Base-by-base conservation (phyloP, 192 early-diverging fungal genomes). In the Entomortierella parvispora region DNA sequence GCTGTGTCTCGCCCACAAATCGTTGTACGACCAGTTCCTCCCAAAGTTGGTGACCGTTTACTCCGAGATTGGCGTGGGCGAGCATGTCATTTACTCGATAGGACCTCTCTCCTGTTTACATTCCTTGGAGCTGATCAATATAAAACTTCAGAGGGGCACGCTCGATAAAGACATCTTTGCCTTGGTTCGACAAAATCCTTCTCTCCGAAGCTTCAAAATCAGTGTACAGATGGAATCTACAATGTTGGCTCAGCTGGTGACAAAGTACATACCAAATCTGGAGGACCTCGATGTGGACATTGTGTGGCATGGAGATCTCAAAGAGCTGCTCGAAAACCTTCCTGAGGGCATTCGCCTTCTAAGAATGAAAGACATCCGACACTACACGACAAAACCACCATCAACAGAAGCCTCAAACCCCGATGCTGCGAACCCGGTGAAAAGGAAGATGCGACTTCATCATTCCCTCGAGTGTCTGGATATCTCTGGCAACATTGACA, bases 401-500 rank as follows among this genome's bases (percentile, higher is more conserved):
- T 18, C 20, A 43, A 7, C 8, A 18, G 40, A 58, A 14, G 34
- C 37, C 33, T 43, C n/a, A n/a, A n/a, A n/a, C n/a, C n/a, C n/a
- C n/a, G n/a, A n/a, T n/a, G n/a, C n/a, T n/a, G n/a, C n/a, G n/a
- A n/a, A n/a, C n/a, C n/a, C 34, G 7, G n/a, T 1, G 9, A 20
- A 8, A 2, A 25, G 33, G 2, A 40, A 22, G 20, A 14, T 12
- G 55, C 17, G 20, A 9, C 55, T 4, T 10, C 55, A 57, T 23
- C 55, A 57, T 57, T 31, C 55, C 8, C 55, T 57, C 20, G 37
- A 57, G 37, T 40, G n/a, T 42, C 8, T 57, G 33, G 8, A 40
- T 4, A 43, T 57, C 34, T 8, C 2, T 8, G 55, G 55, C 20
- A 42, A 43, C 25, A 31, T 57, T 40, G 33, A 7, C 0, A 34